Evolutionary conservation across 257 asterid species (phyloP).

Genomic region (Salvia miltiorrhiza): DNA sequence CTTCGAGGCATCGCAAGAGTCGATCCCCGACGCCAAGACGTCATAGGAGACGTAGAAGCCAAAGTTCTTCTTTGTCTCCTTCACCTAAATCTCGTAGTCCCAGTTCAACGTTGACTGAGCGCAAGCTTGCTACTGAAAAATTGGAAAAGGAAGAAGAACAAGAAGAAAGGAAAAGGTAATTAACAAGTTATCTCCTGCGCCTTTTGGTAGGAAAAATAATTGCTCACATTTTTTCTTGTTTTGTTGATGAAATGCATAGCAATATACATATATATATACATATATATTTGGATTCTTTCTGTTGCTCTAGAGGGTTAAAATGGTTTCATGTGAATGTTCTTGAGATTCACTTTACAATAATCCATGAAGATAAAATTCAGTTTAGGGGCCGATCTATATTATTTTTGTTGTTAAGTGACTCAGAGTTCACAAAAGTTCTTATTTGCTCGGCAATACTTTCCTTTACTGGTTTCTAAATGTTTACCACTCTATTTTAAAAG

Average conservation of each 20-base stretch:
- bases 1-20: constrained; percentile 59
- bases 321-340: background rate
- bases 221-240: background rate
- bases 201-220: background rate
- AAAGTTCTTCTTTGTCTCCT: constrained; percentile 62
- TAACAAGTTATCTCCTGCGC: background rate
- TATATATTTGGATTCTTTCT: background rate
- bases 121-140: constrained; percentile 51
- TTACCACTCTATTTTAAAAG: background rate
- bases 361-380: constrained; percentile 1
- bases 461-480: background rate
- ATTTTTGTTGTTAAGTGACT: background rate
- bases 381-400: background rate
- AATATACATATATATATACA: background rate
- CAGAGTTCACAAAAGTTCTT: background rate
- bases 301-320: background rate
- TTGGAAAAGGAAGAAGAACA: constrained; percentile 73
- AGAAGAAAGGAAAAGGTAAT: constrained; percentile 70
- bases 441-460: background rate
- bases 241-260: background rate
- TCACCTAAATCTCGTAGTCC: constrained; percentile 55
- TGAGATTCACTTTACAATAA: background rate
- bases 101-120: constrained; percentile 44
- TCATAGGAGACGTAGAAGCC: constrained; percentile 62
- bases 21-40: constrained; percentile 65